These are phyloP conservation scores for Reticulascus tulasneorum DNA, from an alignment of 2,329 filamentous ascomycete species.

Conservation along the genomic window DNA sequence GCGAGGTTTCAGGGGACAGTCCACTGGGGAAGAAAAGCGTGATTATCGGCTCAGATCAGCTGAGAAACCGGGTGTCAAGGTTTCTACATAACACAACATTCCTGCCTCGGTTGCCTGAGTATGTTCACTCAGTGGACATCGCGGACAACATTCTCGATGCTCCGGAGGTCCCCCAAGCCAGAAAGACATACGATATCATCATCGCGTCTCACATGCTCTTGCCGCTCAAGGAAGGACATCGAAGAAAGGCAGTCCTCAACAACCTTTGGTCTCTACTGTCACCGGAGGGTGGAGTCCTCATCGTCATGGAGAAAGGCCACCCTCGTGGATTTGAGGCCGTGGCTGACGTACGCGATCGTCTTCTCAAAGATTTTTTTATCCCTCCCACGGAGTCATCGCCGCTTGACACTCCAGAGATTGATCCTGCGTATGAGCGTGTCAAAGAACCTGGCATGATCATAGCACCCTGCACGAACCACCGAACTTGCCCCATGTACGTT, in stretches of 20 bases:
- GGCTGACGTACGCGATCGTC: conserved; percentile 73
- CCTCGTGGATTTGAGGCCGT: conserved; percentile 90
- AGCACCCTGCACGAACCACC: conserved; percentile 84
- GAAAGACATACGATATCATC: conserved; percentile 85
- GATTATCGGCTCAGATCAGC: conserved; percentile 67
- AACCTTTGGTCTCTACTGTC: conserved; percentile 88
- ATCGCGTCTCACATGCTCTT: conserved; percentile 84
- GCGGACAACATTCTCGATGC: conserved; percentile 57
- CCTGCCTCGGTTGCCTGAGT: conserved; percentile 85
- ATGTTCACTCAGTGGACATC: conserved; percentile 62
- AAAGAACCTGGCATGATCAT: conserved; percentile 62
- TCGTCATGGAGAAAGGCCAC: conserved; percentile 87
- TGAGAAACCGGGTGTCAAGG: conserved; percentile 70
- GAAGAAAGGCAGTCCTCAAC: conserved; percentile 74
- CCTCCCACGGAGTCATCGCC: conserved; percentile 46
- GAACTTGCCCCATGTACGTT: conserved; percentile 82
- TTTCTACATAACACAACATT: conserved; percentile 89
- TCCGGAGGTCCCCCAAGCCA: conserved; percentile 47
- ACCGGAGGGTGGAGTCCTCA: conserved; percentile 78
- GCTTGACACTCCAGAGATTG: conserved; percentile 31
- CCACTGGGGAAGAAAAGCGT: conserved; percentile 75
- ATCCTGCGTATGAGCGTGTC: conserved; percentile 34
- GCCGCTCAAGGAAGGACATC: conserved; percentile 68
- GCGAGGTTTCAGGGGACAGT: conserved; percentile 29
- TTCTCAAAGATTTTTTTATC: conserved; percentile 72